phyloP scores from a whole-genome alignment of 495 filamentous ascomycete genomes.

The Talaromyces trachyspermus region DNA sequence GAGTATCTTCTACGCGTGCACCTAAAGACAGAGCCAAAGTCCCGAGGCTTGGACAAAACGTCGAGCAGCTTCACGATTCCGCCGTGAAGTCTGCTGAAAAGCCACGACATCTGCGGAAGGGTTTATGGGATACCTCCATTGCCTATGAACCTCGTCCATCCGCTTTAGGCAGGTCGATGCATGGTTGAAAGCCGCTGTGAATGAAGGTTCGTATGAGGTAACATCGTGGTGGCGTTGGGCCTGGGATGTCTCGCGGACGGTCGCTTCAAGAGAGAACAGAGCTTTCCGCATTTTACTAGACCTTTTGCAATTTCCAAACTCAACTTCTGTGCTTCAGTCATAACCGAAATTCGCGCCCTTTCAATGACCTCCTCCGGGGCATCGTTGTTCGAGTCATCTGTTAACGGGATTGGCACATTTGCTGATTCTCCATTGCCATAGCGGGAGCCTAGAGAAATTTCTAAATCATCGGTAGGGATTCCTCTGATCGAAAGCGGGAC shows the following conservation, averaged over 20 bases:
- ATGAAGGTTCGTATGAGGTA: constrained; percentile 30
- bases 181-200: constrained; percentile 39
- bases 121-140: constrained; percentile 55
- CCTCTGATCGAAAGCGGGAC: constrained; percentile 30
- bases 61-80: constrained; percentile 49
- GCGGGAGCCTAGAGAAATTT: constrained; percentile 45
- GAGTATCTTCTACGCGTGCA: constrained; percentile 32
- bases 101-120: constrained; percentile 44
- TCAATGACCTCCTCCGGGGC: constrained; percentile 27
- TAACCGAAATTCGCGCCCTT: constrained; percentile 32
- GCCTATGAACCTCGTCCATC: constrained; percentile 48
- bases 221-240: constrained; percentile 17
- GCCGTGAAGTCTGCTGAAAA: constrained; percentile 50
- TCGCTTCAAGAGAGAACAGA: constrained; percentile 46
- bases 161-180: constrained; percentile 43
- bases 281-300: constrained; percentile 50
- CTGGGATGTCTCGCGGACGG: constrained; percentile 20
- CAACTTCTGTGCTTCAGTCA: constrained; percentile 43
- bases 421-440: constrained; percentile 58
- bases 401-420: constrained; percentile 38
- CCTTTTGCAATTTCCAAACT: constrained; percentile 49
- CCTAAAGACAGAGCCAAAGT: constrained; percentile 50
- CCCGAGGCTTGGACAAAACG: constrained; percentile 65
- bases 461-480: constrained; percentile 21
- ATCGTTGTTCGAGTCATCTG: constrained; percentile 22